phyloP scores from a whole-genome alignment of 2,329 filamentous ascomycete genomes.

The Diaporthe aspalathi region DNA sequence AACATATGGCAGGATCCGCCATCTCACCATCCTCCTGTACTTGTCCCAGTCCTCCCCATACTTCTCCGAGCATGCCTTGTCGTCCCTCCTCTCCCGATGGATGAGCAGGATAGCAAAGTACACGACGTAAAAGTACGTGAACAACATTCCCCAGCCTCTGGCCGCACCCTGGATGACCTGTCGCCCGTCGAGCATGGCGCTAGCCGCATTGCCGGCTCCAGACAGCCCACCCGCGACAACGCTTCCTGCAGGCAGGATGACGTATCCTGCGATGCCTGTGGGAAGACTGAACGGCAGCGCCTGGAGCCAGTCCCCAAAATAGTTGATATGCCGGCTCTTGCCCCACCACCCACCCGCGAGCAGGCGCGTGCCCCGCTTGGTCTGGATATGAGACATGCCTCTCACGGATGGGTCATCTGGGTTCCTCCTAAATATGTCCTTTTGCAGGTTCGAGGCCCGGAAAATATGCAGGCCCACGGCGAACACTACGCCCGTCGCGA shows the following conservation, averaged over 20 bases:
- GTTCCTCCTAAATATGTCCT: constrained; percentile 89
- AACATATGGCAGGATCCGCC: constrained; percentile 81
- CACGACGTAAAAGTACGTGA: constrained; percentile 90
- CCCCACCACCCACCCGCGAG: constrained; percentile 92
- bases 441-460: constrained; percentile 87
- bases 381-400: constrained; percentile 85
- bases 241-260: constrained; percentile 68
- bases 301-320: constrained; percentile 91
- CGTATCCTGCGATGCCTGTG: constrained; percentile 82
- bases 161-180: constrained; percentile 76
- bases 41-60: constrained; percentile 88
- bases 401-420: constrained; percentile 81
- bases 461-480: constrained; percentile 83
- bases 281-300: constrained; percentile 87
- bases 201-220: constrained; percentile 39
- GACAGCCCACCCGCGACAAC: constrained; percentile 60
- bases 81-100: constrained; percentile 84
- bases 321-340: constrained; percentile 87
- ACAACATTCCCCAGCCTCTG: constrained; percentile 81
- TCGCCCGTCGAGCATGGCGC: constrained; percentile 66
- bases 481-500: constrained; percentile 73
- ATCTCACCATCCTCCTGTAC: constrained; percentile 82
- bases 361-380: constrained; percentile 80
- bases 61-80: constrained; percentile 86
- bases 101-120: constrained; percentile 87